Evolutionary conservation across 306 rosid species (phyloP).

Genomic region (Quercus wislizeni): DNA sequence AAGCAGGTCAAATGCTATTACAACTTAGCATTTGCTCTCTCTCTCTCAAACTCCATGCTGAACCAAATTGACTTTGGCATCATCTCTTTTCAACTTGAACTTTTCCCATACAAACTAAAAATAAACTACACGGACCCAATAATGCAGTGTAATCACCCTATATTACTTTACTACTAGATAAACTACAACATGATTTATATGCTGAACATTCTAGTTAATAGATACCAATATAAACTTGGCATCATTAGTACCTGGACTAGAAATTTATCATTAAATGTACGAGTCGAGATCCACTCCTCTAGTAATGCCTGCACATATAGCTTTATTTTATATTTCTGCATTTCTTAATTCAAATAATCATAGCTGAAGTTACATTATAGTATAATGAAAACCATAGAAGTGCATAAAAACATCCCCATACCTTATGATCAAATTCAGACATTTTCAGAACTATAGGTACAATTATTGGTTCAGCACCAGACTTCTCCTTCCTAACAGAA

Average conservation of each 20-base stretch:
- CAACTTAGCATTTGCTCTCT: background rate
- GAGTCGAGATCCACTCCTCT: conserved; percentile 79
- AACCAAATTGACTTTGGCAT: background rate
- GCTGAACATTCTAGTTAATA: background rate
- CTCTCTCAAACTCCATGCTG: background rate
- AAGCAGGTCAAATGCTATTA: background rate
- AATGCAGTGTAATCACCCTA: background rate
- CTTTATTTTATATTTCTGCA: background rate
- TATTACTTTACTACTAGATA: background rate
- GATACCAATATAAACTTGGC: background rate
- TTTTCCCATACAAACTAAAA: background rate
- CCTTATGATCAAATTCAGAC: conserved; percentile 99
- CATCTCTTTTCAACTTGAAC: background rate
- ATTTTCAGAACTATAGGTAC: conserved; percentile 87
- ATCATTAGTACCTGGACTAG: conserved; percentile 50
- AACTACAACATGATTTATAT: background rate
- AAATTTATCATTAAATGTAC: conserved; percentile 59
- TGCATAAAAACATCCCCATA: conserved; percentile 23
- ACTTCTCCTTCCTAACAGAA: conserved; percentile 56
- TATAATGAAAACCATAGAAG: background rate
- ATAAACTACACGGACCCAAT: background rate
- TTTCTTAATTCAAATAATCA: background rate
- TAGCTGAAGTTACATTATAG: background rate
- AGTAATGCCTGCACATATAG: conserved; percentile 72
- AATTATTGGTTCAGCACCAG: conserved; percentile 74